Base-by-base conservation (phyloP, 2,329 filamentous ascomycete species). In the Juglanconis oblonga region DNA sequence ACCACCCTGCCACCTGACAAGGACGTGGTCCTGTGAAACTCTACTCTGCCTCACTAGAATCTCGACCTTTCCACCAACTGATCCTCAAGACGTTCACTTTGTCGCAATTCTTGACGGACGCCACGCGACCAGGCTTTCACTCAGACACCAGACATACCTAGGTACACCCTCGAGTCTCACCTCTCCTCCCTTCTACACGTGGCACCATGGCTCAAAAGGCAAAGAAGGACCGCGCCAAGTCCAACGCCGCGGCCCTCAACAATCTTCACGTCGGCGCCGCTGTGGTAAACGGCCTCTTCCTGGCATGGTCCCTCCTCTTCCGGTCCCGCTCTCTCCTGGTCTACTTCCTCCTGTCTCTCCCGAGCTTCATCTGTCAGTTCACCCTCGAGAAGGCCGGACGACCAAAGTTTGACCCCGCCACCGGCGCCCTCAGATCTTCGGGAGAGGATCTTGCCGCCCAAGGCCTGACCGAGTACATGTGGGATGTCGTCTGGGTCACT, bases 401-500 rank as follows among this genome's bases (percentile, higher is more conserved):
- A 9, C 95, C 95, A 31, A 87, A 80, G 62, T 90, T 88, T 71
- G 85, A 87, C 65, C 72, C 86, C 29, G 76, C 78, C 32, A 87
- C 85, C 52, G 82, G 81, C 13, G 81, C 87, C n/a, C 80, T 98
- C 63, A 87, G 85, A 72, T 86, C 83, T 36, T 80, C 91, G 0
- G 94, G 95, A 48, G 93, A 98, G 72, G 95, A 99, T 73, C 84
- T 99, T 55, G 87, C 90, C 56, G 91, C 92, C 9, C 84, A 88
- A 38, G 95, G 95, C 4, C 77, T 99, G 79, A 98, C 94, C 10
- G 95, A 97, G 77, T 98, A 96, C 80, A 91, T 98, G 89, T 99
- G 96, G 83, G 95, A 99, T 76, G 85, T 97, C 53, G 80, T 97
- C 56, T 98, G 97, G 85, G 92, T 96, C 78, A 97, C 92, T 0